Conservation (phyloP, 129 eudicot genomes). For the Dittrichia graveolens region DNA sequence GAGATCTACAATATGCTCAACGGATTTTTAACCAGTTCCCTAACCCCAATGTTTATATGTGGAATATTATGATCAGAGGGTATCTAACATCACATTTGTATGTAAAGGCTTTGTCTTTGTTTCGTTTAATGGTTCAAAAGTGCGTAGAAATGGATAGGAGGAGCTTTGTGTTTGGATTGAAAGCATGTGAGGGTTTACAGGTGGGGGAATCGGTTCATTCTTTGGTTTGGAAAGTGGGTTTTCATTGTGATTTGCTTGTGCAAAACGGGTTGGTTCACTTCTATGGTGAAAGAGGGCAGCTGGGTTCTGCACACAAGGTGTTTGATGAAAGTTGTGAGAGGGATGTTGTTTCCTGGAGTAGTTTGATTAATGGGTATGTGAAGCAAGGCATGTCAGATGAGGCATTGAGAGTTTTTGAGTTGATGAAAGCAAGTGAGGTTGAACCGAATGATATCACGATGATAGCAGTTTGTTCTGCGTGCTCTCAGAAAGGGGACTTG, state of each 20-base stretch:
- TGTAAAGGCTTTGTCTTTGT: slow-evolving; percentile 47
- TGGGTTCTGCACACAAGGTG: slow-evolving; percentile 48
- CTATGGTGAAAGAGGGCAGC: slow-evolving; percentile 43
- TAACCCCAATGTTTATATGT: slow-evolving; percentile 62
- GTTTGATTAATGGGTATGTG: slow-evolving; percentile 65
- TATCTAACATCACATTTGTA: slow-evolving; percentile 31
- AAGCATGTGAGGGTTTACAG: slow-evolving; percentile 46
- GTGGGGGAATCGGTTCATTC: slow-evolving; percentile 52
- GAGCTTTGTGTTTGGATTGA: slow-evolving; percentile 69
- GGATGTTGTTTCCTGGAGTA: slow-evolving; percentile 81
- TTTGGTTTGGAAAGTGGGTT: slow-evolving; percentile 59
- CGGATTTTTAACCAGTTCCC: slow-evolving; percentile 42
- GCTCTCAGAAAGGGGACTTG: slow-evolving; percentile 65
- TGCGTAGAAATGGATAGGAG: slow-evolving; percentile 53
- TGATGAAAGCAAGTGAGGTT: slow-evolving; percentile 51
- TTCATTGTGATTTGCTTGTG: slow-evolving; percentile 55
- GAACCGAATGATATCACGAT: slow-evolving; percentile 65
- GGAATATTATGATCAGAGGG: slow-evolving; percentile 72
- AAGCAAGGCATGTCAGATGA: slow-evolving; percentile 53
- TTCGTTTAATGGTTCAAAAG: slow-evolving; percentile 50
- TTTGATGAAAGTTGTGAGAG: slow-evolving; percentile 49
- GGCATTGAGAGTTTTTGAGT: slow-evolving; percentile 49
- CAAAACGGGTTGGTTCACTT: slow-evolving; percentile 62
- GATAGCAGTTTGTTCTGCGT: slow-evolving; percentile 58
- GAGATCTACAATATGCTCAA: slow-evolving; percentile 42